A percentile compares a stretch with the other conserved stretches of the same genome.
phyloP scores from a whole-genome alignment of 140 eudicot species.

The Anethum foeniculum region DNA sequence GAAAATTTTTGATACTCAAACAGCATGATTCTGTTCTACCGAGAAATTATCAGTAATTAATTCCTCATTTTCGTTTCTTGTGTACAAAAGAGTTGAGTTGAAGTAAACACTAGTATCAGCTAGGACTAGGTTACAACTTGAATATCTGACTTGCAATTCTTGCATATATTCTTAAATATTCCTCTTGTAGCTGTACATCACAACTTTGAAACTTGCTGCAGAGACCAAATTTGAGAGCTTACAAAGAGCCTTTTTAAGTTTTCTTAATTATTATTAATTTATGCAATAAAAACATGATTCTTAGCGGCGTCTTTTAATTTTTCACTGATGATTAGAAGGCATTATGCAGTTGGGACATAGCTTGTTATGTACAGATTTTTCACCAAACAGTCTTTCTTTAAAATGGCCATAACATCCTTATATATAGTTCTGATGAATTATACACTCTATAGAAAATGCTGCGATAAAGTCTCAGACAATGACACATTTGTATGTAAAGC shows the following conservation, averaged over 20 bases:
- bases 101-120: not conserved
- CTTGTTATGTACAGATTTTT: not conserved
- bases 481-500: not conserved
- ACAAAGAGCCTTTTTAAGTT: not conserved
- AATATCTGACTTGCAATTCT: not conserved
- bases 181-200: not conserved
- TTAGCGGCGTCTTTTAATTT: not conserved
- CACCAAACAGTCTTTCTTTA: not conserved
- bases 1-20: not conserved
- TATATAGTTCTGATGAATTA: not conserved
- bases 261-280: not conserved
- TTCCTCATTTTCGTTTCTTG: not conserved
- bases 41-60: not conserved
- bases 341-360: not conserved
- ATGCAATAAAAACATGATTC: not conserved
- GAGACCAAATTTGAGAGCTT: not conserved
- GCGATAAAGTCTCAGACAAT: not conserved
- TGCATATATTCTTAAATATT: not conserved
- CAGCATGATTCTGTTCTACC: not conserved
- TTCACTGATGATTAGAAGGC: not conserved
- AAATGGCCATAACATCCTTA: not conserved
- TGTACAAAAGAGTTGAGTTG: not conserved
- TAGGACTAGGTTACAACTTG: not conserved
- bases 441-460: not conserved
- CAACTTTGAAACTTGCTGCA: not conserved